Base-by-base conservation (phyloP, 345 rosid species). In the Sapria himalayana region DNA sequence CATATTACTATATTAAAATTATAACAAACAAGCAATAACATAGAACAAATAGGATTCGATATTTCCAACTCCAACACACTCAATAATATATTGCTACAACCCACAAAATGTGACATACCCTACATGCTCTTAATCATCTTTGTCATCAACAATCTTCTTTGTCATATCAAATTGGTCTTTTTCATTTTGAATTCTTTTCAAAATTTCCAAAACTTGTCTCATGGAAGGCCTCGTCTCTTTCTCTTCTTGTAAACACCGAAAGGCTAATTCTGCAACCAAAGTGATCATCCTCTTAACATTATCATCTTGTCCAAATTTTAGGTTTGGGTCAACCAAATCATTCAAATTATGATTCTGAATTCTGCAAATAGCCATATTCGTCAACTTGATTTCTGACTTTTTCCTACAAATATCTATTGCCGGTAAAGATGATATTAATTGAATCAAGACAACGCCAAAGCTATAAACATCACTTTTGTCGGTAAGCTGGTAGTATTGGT, bases 381-480 rank as follows among this genome's bases (percentile, higher is more conserved):
- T 71, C 33, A 86, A 52, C 49, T 86, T 86, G 45, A 86, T 81
- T 58, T 86, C 89, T 3, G 71, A 81, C 13, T 74, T 59, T 20
- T 76, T 75, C 56, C 97, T 71, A 0, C 64, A 71, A 57, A 86
- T 81, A 37, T 86, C 97, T 17, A 86, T 94, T 0, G 92, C 94
- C 21, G 89, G 94, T 66, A 61, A 54, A 1, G 97, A 81, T 17
- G 97, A 78, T 41, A 76, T 69, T 8, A 76, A 51, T 68, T 76
- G 79, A 25, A 72, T 33, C 11, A 76, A 22, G 29, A 76, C 80
- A 19, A 76, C 80, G 19, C 76, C 85, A n/a, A 76, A 72, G 55
- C 85, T 76, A 37, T 62, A 81, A 1, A 81, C 89, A 1, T 86
- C 97, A 13, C 97, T 86, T 64, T 78, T 86, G 46, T 56, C 64